Conservation (phyloP, 1,284 basidiomycete genomes). For the Naganishia sp. region DNA sequence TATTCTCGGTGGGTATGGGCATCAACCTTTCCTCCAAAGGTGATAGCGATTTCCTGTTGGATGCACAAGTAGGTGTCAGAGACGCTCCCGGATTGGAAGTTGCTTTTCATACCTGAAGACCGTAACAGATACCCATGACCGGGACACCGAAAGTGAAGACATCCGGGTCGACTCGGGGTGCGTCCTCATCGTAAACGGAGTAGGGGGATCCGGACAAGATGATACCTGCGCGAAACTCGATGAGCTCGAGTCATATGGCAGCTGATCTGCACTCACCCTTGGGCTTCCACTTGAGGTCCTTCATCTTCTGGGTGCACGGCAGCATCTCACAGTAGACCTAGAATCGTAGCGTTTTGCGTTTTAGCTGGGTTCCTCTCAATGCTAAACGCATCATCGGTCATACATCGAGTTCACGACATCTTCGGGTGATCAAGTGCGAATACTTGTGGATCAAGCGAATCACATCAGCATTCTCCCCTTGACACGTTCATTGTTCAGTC, state of each 20-base stretch:
- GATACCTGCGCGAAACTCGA: conserved; percentile 65
- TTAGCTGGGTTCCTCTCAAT: background rate
- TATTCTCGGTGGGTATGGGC: conserved; percentile 94
- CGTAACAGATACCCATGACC: conserved; percentile 96
- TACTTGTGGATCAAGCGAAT: conserved; percentile 64
- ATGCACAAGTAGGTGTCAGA: background rate
- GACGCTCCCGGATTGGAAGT: too few relatives aligned
- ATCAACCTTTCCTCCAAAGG: conserved; percentile 80
- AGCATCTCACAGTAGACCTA: conserved; percentile 94
- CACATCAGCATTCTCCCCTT: conserved; percentile 27
- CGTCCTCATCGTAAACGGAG: conserved; percentile 91
- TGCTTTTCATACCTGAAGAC: conserved; percentile 70
- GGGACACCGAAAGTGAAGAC: conserved; percentile 91
- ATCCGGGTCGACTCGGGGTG: conserved; percentile 92
- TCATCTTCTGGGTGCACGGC: conserved; percentile 92
- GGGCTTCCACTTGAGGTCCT: conserved; percentile 88
- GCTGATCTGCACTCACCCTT: conserved; percentile 65
- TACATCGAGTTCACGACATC: conserved; percentile 91
- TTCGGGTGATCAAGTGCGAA: conserved; percentile 94
- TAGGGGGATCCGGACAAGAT: conserved; percentile 98
- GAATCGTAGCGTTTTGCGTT: background rate
- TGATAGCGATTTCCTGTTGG: conserved; percentile 85
- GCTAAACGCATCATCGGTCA: conserved; percentile 22
- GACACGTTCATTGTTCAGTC: background rate
- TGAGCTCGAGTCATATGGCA: too few relatives aligned